These are phyloP conservation scores for Eremochloa ophiuroides DNA, from an alignment of 176 grass and related monocot genomes.

Conservation along the genomic window DNA sequence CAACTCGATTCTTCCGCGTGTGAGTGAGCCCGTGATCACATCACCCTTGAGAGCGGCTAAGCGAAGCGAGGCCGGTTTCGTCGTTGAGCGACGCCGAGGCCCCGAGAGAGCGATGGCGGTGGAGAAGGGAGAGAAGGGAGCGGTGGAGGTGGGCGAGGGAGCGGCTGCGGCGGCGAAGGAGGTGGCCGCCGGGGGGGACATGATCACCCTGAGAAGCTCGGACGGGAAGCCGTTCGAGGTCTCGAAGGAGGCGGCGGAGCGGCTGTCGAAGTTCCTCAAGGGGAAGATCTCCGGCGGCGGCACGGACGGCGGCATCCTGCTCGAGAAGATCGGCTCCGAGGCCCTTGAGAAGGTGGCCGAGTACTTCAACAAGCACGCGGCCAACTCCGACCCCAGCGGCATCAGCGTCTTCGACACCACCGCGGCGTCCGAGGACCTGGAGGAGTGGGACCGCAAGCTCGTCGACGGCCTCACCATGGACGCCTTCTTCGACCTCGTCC, in stretches of 20 bases:
- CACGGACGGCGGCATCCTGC: background rate
- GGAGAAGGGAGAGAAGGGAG: background rate
- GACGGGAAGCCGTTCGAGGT: background rate
- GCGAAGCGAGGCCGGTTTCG: background rate
- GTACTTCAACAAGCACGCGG: slow-evolving; percentile 13
- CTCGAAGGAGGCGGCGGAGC: background rate
- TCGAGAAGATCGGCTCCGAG: background rate
- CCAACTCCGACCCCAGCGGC: background rate
- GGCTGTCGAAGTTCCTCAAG: background rate
- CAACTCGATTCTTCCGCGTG: too few species aligned
- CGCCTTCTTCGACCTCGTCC: background rate
- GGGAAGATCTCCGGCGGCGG: background rate
- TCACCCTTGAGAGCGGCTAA: background rate
- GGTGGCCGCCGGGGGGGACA: background rate
- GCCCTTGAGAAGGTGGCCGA: background rate
- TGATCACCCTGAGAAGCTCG: background rate
- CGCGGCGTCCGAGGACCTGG: background rate
- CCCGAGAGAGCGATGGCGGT: background rate
- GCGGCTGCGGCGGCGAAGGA: background rate
- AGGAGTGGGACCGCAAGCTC: background rate
- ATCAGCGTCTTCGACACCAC: background rate
- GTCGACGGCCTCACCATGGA: background rate
- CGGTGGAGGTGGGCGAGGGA: background rate
- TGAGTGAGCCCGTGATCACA: too few species aligned
- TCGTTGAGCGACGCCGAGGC: background rate